A percentile compares a stretch with the other conserved stretches of the same genome.
phyloP scores from a whole-genome alignment of 2,329 filamentous ascomycete genomes.

The Scopulariopsis brevicaulis region DNA sequence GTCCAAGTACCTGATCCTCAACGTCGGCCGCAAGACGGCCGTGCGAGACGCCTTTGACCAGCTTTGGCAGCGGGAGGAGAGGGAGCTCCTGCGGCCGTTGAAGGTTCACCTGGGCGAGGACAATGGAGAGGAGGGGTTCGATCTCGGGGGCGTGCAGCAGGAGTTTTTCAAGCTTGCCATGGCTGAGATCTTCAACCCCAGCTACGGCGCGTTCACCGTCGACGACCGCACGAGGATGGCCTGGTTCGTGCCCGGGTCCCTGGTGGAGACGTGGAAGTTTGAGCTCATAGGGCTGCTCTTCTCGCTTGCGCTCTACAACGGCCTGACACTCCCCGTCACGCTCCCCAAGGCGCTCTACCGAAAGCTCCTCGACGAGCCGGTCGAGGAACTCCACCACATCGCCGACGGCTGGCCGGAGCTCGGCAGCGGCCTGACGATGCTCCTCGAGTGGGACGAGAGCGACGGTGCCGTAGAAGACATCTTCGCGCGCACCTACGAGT shows the following conservation, averaged over 20 bases:
- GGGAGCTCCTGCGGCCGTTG: constrained; percentile 73
- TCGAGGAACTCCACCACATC: constrained; percentile 64
- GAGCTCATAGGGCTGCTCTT: constrained; percentile 82
- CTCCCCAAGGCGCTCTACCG: constrained; percentile 80
- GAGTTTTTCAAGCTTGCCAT: constrained; percentile 88
- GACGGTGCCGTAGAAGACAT: constrained; percentile 71
- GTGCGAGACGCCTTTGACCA: constrained; percentile 73
- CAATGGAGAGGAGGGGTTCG: constrained; percentile 75
- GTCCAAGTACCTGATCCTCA: constrained; percentile 59
- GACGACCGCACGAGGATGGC: constrained; percentile 67
- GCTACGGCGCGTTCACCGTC: constrained; percentile 70
- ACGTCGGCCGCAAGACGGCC: constrained; percentile 56
- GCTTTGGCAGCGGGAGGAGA: constrained; percentile 73
- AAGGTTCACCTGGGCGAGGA: constrained; percentile 82
- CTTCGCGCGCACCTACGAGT: constrained; percentile 78
- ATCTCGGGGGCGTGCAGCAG: constrained; percentile 91
- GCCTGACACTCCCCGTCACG: constrained; percentile 78
- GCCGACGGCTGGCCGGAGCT: constrained; percentile 80
- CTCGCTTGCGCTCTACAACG: constrained; percentile 86
- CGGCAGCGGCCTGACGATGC: constrained; percentile 57
- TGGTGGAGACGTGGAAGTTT: constrained; percentile 81
- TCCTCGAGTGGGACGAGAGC: constrained; percentile 66
- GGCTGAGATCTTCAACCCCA: constrained; percentile 65
- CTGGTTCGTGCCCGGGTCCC: constrained; percentile 77
- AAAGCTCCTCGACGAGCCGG: constrained; percentile 60